These are phyloP conservation scores for Penicillium verhagenii DNA, from an alignment of 495 filamentous ascomycete genomes.

Conservation along the genomic window DNA sequence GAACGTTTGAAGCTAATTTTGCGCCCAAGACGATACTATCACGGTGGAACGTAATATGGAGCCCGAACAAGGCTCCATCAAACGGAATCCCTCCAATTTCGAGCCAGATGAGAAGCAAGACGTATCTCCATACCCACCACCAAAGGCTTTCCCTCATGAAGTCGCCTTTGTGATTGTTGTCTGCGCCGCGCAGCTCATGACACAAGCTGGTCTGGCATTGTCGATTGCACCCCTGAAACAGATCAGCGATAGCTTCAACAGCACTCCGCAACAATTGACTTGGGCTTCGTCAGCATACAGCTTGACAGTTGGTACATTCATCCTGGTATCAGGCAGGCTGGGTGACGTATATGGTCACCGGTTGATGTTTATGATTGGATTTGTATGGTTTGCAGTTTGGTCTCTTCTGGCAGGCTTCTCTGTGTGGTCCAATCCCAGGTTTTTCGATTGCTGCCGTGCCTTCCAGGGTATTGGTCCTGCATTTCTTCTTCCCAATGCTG, in stretches of 20 bases:
- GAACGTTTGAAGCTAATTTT: neutral
- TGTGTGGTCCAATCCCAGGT: conserved; percentile 26
- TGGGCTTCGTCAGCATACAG: conserved; percentile 52
- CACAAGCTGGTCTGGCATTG: conserved; percentile 14
- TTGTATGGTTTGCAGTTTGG: conserved; percentile 61
- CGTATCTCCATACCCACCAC: neutral
- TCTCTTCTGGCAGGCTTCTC: conserved; percentile 54
- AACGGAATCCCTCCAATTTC: neutral
- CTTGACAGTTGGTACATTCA: conserved; percentile 62
- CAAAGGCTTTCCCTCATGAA: conserved; percentile 10
- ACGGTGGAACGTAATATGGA: neutral
- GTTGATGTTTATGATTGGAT: conserved; percentile 56
- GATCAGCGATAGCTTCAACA: conserved; percentile 15
- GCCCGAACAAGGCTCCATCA: neutral
- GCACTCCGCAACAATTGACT: conserved; percentile 29
- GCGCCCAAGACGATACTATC: neutral
- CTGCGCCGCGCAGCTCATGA: conserved; percentile 18
- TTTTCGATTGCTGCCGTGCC: conserved; percentile 47
- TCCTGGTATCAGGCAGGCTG: conserved; percentile 60
- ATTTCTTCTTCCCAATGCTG: conserved; percentile 46
- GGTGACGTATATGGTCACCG: conserved; percentile 67
- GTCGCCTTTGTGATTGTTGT: conserved; percentile 11
- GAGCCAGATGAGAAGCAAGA: conserved; percentile 8
- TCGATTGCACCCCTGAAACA: conserved; percentile 14
- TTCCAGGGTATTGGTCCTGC: conserved; percentile 56